Evolutionary conservation across 257 asterid genomes (phyloP), one percentile per base, ranked within the genome.

Genomic region (Marsdenia floribunda): DNA sequence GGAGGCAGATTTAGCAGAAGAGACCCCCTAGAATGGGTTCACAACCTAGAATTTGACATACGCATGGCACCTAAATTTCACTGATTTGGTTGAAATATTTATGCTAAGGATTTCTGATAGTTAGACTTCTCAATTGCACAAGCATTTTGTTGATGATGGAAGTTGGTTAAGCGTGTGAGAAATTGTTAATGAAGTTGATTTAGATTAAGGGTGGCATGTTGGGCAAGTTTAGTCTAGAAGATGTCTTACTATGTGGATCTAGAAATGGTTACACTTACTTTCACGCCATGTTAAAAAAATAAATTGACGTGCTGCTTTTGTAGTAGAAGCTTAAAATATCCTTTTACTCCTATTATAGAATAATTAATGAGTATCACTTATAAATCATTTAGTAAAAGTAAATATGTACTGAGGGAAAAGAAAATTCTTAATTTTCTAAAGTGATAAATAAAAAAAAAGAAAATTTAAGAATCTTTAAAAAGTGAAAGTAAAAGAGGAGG

Each of bases 201-300:
- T 58, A 76, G 64, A 76, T 58, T 22, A 57, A 72, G 35, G 77
- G 78, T 71, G 76, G 75, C 66, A 76, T 76, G 68, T 68, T 81
- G 37, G 79, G 50, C 50, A 64, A 73, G 70, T 81, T 73, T 53
- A 64, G 59, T 29, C 65, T 63, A 73, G 74, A 73, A 77, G 79
- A 73, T 11, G 15, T 35, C 7, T 60, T 73, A 9, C n/a, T 76
- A 81, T 66, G 19, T 59, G n/a, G 71, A 64, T 33, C 57, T 75
- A 37, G 71, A 44, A 44, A 44, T 44, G 1, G 49, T 44, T 44
- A 44, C 49, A 6, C 49, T 44, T 44, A 44, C 49, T 44, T 44
- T 44, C 49, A 44, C 12, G 49, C 49, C 49, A 44, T 44, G 8
- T 44, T 38, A 5, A 38, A 44, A 44, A 44, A 44, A 44, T 1